Evolutionary conservation across 495 filamentous ascomycete species (phyloP).

Genomic region (Penicillium cinerascens): DNA sequence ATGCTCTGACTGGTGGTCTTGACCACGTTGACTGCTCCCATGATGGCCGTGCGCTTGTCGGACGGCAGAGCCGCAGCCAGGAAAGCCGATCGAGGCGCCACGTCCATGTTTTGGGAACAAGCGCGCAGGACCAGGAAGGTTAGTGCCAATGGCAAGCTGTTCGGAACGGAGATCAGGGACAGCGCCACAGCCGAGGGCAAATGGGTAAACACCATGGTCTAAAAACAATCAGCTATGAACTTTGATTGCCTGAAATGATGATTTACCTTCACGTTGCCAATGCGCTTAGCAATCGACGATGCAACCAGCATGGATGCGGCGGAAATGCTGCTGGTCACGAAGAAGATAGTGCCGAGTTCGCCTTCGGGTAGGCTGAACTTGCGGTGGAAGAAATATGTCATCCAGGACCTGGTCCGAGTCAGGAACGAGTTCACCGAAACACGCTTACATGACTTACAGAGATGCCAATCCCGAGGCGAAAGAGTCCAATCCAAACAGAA

Average conservation of each 20-base stretch:
- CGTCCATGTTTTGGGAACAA: slow-evolving; percentile 73
- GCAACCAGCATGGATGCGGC: slow-evolving; percentile 68
- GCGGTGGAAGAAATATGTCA: slow-evolving; percentile 72
- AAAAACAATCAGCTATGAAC: slow-evolving; percentile 3
- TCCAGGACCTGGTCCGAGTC: slow-evolving; percentile 50
- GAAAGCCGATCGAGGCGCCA: slow-evolving; percentile 76
- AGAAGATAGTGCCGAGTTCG: slow-evolving; percentile 68
- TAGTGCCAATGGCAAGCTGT: slow-evolving; percentile 51
- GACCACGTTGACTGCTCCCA: slow-evolving; percentile 67
- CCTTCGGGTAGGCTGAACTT: slow-evolving; percentile 71
- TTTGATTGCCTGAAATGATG: background rate
- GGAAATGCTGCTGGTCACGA: slow-evolving; percentile 60
- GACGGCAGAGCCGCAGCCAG: slow-evolving; percentile 67
- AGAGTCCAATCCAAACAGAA: slow-evolving; percentile 74
- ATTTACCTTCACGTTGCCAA: slow-evolving; percentile 67
- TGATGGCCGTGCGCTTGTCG: slow-evolving; percentile 73
- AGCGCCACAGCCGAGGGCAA: slow-evolving; percentile 73
- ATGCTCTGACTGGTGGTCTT: slow-evolving; percentile 59
- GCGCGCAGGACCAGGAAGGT: slow-evolving; percentile 67
- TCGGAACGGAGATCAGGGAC: slow-evolving; percentile 61
- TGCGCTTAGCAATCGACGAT: slow-evolving; percentile 67
- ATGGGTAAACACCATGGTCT: slow-evolving; percentile 86
- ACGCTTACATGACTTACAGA: slow-evolving; percentile 41
- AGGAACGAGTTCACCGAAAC: slow-evolving; percentile 4
- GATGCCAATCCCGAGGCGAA: slow-evolving; percentile 75